Percentiles rank a stretch among this genome's conserved stretches.
These are phyloP conservation scores for Debaryomyces maramus DNA, from an alignment of 805 yeast species.

Conservation along the genomic window DNA sequence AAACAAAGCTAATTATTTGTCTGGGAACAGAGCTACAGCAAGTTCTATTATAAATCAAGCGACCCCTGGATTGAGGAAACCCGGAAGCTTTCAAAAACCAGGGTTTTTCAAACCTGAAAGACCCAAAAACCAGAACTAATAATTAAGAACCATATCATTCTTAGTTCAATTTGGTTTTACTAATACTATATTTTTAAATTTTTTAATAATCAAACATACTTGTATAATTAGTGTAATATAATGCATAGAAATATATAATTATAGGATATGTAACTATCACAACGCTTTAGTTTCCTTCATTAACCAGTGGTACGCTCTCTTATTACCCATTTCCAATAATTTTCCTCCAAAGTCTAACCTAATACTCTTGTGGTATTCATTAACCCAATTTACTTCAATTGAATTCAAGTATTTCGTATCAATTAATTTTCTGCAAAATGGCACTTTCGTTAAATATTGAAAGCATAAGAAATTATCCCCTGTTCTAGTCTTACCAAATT, in stretches of 20 bases:
- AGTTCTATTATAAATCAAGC: background rate
- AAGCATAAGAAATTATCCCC: constrained; percentile 37
- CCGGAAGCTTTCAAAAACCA: constrained; percentile 37
- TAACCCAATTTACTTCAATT: constrained; percentile 39
- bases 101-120: constrained; percentile 15
- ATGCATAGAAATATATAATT: constrained; percentile 11
- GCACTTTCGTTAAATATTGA: constrained; percentile 43
- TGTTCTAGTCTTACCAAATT: constrained; percentile 36
- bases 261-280: constrained; percentile 3
- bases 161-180: background rate
- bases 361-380: constrained; percentile 35
- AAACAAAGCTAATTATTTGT: constrained; percentile 17
- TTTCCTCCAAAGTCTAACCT: constrained; percentile 32
- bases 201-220: background rate
- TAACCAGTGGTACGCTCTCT: constrained; percentile 70
- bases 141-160: no score
- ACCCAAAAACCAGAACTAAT: constrained; percentile 11
- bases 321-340: constrained; percentile 55
- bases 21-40: background rate
- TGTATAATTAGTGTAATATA: constrained; percentile 3
- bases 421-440: constrained; percentile 38
- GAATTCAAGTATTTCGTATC: constrained; percentile 29
- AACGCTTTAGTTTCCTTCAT: constrained; percentile 57
- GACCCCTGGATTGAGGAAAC: constrained; percentile 26
- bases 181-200: background rate